These are phyloP conservation scores for Lasiodiplodia gonubiensis DNA, from an alignment of 2,329 filamentous ascomycete species.

Conservation along the genomic window DNA sequence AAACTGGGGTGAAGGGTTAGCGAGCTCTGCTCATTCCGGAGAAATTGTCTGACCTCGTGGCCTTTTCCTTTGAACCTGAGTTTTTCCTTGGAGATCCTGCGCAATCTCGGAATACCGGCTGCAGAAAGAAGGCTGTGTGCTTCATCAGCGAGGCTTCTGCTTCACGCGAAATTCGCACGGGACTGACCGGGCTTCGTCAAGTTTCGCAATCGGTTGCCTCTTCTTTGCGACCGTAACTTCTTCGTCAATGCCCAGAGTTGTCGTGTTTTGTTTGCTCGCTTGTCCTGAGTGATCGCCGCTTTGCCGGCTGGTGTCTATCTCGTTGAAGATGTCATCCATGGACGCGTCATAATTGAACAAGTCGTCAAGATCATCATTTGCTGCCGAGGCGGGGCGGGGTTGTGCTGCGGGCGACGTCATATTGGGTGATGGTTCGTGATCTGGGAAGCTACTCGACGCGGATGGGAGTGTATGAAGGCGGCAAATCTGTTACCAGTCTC, in stretches of 20 bases:
- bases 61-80: slow-evolving; percentile 90
- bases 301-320: slow-evolving; percentile 35
- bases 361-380: slow-evolving; percentile 63
- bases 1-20: slow-evolving; percentile 61
- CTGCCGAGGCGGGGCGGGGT: slow-evolving; percentile 33
- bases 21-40: slow-evolving; percentile 19
- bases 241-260: slow-evolving; percentile 77
- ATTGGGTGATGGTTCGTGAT: slow-evolving; percentile 37
- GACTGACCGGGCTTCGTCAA: slow-evolving; percentile 76
- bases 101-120: slow-evolving; percentile 81
- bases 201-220: slow-evolving; percentile 77
- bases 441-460: slow-evolving; percentile 8
- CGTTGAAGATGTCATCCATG: slow-evolving; percentile 56
- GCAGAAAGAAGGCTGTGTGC: slow-evolving; percentile 74
- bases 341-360: slow-evolving; percentile 78
- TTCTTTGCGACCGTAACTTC: slow-evolving; percentile 83
- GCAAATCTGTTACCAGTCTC: neutral
- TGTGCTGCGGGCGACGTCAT: slow-evolving; percentile 30
- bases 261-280: slow-evolving; percentile 15
- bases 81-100: slow-evolving; percentile 69
- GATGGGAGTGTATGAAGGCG: neutral
- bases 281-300: slow-evolving; percentile 31
- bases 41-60: slow-evolving; percentile 69
- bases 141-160: neutral
- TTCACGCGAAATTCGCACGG: slow-evolving; percentile 7